Percentiles rank a stretch among this genome's conserved stretches.
These are phyloP conservation scores for Curvularia sp. DNA, from an alignment of 2,329 filamentous ascomycete genomes.

Conservation along the genomic window DNA sequence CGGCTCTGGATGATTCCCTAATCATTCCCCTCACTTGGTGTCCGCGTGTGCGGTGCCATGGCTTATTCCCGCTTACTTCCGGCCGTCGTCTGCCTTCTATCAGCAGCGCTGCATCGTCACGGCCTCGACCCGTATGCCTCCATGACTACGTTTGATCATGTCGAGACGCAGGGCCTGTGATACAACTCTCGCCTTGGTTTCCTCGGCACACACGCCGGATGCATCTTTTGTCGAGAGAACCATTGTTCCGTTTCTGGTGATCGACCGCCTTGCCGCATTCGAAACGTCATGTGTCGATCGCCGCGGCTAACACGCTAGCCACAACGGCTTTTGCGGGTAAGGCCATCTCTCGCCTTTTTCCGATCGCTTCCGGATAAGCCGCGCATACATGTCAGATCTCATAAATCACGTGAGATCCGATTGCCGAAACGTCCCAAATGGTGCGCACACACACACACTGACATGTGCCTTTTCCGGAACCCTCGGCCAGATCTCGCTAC, in stretches of 20 bases:
- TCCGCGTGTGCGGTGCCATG: not conserved
- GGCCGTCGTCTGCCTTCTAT: not conserved
- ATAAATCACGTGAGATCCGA: not conserved
- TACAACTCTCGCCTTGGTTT: slow-evolving; percentile 5
- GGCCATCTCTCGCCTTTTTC: too few relatives aligned
- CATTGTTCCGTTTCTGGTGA: slow-evolving; percentile 3
- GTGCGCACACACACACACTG: not conserved
- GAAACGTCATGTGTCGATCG: not conserved
- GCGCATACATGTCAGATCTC: not conserved
- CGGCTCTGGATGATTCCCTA: not conserved
- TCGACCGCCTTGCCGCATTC: slow-evolving; percentile 5
- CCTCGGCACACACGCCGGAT: slow-evolving; percentile 1
- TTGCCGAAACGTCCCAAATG: not conserved
- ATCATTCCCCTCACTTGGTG: not conserved
- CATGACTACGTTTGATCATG: not conserved
- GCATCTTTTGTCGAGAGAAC: slow-evolving; percentile 2
- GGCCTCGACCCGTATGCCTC: too few relatives aligned
- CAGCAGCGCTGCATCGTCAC: not conserved
- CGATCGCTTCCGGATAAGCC: too few relatives aligned
- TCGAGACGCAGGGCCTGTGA: slow-evolving; percentile 7
- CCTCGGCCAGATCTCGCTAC: too few relatives aligned
- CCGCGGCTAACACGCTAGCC: not conserved
- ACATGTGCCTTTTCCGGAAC: not conserved
- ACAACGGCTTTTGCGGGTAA: slow-evolving; percentile 7
- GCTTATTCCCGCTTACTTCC: not conserved